Evolutionary conservation across 1,284 basidiomycete genomes (phyloP), one percentile per base, ranked within the genome.

Genomic region (Phellopilus nigrolimitatus): DNA sequence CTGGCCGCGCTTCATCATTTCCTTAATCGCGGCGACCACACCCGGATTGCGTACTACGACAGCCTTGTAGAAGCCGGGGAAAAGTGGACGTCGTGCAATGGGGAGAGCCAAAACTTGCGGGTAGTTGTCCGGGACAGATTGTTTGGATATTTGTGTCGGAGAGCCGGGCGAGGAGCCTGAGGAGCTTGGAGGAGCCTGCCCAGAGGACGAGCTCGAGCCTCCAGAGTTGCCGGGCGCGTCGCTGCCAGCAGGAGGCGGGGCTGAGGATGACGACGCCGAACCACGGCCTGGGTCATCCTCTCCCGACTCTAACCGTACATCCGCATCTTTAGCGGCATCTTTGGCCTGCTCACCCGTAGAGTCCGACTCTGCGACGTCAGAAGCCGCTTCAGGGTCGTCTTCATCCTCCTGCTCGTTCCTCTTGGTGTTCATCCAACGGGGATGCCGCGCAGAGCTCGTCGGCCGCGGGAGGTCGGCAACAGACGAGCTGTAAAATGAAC

Each of bases 11-110:
- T 89, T 86, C 80, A 97, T 91, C 77, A 95, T 91, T 64, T 98
- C 94, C 70, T 95, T 91, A 64, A 99, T 92, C 4, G 94, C 94
- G 15, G 88, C 84, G 55, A 98, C 95, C 31, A 99, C 95, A 0
- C 84, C 76, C 1, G 92, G 91, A 59, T 97, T 89, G 27, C 87
- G 82, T 54, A 97, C 79, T 54, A 95, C 92, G 49, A 97, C 94
- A 10, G 93, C 92, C 67, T 97, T 97, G 80, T 99, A 97, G 68
- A 97, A 97, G 41, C 94, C 95, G 9, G 95, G 95, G 71, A 98
- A 98, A 45, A 98, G 83, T 0, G 95, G 95, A 31, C 95, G 81
- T 49, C 95, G 88, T 28, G 94, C 94, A 60, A 99, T 98, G 10
- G 95, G 95, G 0, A 99, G 79, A 3, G 95, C 95, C 19, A 99